Evolutionary conservation across 2,329 filamentous ascomycete species (phyloP).

Genomic region (Zopfia rhizophila): DNA sequence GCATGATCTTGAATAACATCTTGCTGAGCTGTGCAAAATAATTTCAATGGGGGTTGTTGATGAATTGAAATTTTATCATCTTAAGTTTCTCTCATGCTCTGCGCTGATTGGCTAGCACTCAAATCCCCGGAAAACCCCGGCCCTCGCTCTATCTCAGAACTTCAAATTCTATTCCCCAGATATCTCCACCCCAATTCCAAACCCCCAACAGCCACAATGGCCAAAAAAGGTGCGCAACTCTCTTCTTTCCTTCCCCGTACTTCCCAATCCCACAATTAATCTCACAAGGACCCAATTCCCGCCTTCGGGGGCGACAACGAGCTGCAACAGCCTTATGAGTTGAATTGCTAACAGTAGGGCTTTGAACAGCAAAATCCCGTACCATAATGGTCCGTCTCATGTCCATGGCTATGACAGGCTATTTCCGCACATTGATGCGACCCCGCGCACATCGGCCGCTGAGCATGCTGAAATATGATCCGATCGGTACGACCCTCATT

Average conservation of each 20-base stretch:
- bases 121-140: too few species aligned
- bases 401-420: slow-evolving; percentile 99
- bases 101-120: too few species aligned
- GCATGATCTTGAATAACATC: too few species aligned
- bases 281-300: neutral
- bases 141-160: too few species aligned
- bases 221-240: slow-evolving; percentile 44
- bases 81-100: too few species aligned
- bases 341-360: slow-evolving; percentile 29
- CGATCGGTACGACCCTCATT: slow-evolving; percentile 74
- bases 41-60: too few species aligned
- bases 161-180: too few species aligned
- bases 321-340: neutral
- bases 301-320: neutral
- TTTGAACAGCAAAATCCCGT: slow-evolving; percentile 80
- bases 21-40: too few species aligned
- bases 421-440: slow-evolving; percentile 90
- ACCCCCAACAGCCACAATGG: too few species aligned
- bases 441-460: slow-evolving; percentile 84
- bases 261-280: too few species aligned
- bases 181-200: too few species aligned
- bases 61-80: too few species aligned
- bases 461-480: slow-evolving; percentile 99
- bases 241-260: neutral
- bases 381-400: slow-evolving; percentile 92